phyloP scores from a whole-genome alignment of 1,284 basidiomycete genomes.

The Xerocomus nothofagi region DNA sequence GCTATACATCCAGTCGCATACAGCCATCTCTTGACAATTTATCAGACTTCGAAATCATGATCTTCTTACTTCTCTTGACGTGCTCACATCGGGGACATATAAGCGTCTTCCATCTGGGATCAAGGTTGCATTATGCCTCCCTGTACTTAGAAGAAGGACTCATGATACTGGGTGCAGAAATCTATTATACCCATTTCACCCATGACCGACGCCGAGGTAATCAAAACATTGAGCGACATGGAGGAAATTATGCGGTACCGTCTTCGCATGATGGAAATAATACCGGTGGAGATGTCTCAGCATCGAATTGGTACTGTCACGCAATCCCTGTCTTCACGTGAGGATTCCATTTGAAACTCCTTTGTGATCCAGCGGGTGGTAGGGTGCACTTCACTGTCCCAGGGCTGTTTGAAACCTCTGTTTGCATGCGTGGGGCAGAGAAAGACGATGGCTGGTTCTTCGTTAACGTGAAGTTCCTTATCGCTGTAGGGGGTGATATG shows the following conservation, averaged over 20 bases:
- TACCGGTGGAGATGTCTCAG: conserved; percentile 73
- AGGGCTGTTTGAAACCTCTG: conserved; percentile 72
- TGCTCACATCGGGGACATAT: conserved; percentile 83
- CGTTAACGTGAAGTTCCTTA: conserved; percentile 72
- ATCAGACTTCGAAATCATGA: conserved; percentile 84
- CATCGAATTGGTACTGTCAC: conserved; percentile 63
- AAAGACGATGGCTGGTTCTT: conserved; percentile 80
- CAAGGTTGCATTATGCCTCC: conserved; percentile 50
- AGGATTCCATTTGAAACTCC: conserved; percentile 18
- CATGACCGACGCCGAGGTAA: conserved; percentile 65
- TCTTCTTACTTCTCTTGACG: conserved; percentile 84
- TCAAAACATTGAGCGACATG: conserved; percentile 66
- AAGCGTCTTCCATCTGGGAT: conserved; percentile 74
- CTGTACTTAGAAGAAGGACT: conserved; percentile 20
- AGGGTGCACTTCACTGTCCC: conserved; percentile 75
- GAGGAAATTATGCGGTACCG: conserved; percentile 78
- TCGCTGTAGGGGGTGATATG: conserved; percentile 70
- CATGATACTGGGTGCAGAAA: conserved; percentile 47
- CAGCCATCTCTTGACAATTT: conserved; percentile 1
- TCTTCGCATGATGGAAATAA: conserved; percentile 68
- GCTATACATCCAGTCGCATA: neutral
- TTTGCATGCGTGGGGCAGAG: conserved; percentile 70
- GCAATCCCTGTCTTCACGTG: conserved; percentile 8
- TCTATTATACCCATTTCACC: conserved; percentile 64
- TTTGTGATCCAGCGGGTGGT: conserved; percentile 56